phyloP scores from a whole-genome alignment of 2,329 filamentous ascomycete species.

The Alternaria burnsii region DNA sequence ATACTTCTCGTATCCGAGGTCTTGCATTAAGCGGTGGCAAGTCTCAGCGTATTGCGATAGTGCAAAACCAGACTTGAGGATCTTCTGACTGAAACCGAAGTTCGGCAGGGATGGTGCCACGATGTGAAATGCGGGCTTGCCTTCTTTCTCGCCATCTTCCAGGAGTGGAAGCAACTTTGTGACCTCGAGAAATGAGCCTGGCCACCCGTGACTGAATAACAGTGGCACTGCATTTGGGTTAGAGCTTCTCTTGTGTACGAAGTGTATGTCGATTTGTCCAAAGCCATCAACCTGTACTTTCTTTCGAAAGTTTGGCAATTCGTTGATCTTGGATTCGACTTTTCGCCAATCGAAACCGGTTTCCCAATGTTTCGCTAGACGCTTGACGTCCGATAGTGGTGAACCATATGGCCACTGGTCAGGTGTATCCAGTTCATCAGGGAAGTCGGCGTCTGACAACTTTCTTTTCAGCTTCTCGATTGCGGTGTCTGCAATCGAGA shows the following conservation, averaged over 20 bases:
- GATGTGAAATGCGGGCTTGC: constrained; percentile 60
- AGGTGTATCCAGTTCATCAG: constrained; percentile 60
- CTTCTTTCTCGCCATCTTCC: constrained; percentile 34
- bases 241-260: constrained; percentile 66
- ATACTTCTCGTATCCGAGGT: constrained; percentile 70
- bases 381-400: constrained; percentile 67
- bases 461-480: constrained; percentile 65
- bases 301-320: constrained; percentile 67
- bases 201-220: constrained; percentile 75
- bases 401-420: constrained; percentile 67
- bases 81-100: constrained; percentile 62
- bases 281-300: constrained; percentile 66
- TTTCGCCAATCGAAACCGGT: constrained; percentile 68
- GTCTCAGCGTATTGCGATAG: constrained; percentile 69
- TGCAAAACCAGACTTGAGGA: constrained; percentile 65
- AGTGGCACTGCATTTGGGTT: constrained; percentile 67
- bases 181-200: constrained; percentile 74
- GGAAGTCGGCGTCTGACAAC: constrained; percentile 63
- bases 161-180: constrained; percentile 66
- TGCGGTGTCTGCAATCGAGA: constrained; percentile 51
- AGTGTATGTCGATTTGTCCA: constrained; percentile 69
- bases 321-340: constrained; percentile 67
- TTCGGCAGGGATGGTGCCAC: constrained; percentile 65
- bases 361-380: constrained; percentile 66
- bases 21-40: constrained; percentile 73